These are phyloP conservation scores for Botrytis medusae DNA, from an alignment of 2,329 filamentous ascomycete species.

Conservation along the genomic window DNA sequence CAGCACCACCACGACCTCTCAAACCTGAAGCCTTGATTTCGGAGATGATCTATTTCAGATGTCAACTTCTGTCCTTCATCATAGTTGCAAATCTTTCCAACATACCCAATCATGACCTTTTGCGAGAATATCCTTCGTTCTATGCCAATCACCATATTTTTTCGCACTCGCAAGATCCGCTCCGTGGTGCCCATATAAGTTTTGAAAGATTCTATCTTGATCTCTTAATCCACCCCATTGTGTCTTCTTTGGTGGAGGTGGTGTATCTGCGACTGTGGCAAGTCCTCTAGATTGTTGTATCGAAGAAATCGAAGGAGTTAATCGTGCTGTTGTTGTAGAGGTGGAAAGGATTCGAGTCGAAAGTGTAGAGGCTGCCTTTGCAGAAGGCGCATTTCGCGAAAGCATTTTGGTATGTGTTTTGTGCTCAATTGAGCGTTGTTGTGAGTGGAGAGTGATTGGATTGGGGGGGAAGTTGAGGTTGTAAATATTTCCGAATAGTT, in stretches of 20 bases:
- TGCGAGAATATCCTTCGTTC: constrained; percentile 95
- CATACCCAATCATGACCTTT: constrained; percentile 93
- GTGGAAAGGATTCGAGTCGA: constrained; percentile 38
- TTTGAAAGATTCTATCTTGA: constrained; percentile 98
- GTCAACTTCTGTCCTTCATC: constrained; percentile 28
- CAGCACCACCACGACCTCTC: constrained; percentile 92
- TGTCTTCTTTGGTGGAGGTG: constrained; percentile 62
- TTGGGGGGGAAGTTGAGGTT: constrained; percentile 27
- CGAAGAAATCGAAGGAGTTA: constrained; percentile 44
- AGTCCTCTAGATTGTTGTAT: constrained; percentile 65
- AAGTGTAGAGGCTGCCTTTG: constrained; percentile 37
- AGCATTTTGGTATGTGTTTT: constrained; percentile 39
- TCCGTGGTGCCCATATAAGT: constrained; percentile 91
- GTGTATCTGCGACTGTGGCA: constrained; percentile 75
- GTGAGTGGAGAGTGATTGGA: constrained; percentile 19
- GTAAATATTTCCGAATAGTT: constrained; percentile 23
- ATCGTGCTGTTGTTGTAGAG: constrained; percentile 33
- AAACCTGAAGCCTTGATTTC: constrained; percentile 97
- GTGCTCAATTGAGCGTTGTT: constrained; percentile 40
- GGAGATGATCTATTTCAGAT: constrained; percentile 70
- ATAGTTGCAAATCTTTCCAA: constrained; percentile 11
- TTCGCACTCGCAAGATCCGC: constrained; percentile 89
- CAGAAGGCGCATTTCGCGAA: constrained; percentile 41
- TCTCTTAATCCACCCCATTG: constrained; percentile 86
- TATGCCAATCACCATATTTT: constrained; percentile 99